Conservation (phyloP, 805 yeast genomes). For the Metschnikowia continentalis region DNA sequence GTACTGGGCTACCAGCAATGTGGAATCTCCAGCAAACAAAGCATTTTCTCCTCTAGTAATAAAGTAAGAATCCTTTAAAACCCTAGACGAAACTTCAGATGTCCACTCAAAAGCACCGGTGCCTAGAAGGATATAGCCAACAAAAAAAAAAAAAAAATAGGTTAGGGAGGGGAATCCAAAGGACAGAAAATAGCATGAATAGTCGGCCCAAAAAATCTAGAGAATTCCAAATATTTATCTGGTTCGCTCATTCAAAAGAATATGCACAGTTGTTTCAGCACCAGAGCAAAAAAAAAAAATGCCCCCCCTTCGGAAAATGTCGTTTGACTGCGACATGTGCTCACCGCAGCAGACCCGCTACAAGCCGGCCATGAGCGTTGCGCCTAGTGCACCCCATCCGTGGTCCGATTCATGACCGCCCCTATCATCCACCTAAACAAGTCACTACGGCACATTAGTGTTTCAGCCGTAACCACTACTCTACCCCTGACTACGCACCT, state of each 20-base stretch:
- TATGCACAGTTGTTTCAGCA: conserved; percentile 1
- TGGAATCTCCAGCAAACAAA: neutral
- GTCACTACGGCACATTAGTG: neutral
- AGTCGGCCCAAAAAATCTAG: neutral
- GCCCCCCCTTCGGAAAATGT: conserved; percentile 4
- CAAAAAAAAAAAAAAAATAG: neutral
- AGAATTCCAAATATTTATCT: neutral
- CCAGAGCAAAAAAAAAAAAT: neutral
- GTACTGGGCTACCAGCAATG: neutral
- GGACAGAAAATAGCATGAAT: neutral
- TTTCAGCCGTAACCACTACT: neutral
- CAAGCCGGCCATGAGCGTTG: neutral
- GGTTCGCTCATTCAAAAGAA: neutral
- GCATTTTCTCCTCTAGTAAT: neutral
- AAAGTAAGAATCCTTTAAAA: no score
- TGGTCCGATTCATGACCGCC: neutral
- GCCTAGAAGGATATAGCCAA: neutral
- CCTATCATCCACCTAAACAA: neutral
- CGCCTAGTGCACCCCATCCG: neutral
- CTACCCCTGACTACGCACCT: neutral
- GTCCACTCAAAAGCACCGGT: neutral
- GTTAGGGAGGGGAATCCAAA: neutral
- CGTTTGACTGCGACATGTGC: conserved; percentile 4
- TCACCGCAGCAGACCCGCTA: conserved; percentile 4
- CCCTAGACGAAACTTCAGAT: neutral